Conservation (phyloP, 2,329 filamentous ascomycete species). For the Colletotrichum sp. region DNA sequence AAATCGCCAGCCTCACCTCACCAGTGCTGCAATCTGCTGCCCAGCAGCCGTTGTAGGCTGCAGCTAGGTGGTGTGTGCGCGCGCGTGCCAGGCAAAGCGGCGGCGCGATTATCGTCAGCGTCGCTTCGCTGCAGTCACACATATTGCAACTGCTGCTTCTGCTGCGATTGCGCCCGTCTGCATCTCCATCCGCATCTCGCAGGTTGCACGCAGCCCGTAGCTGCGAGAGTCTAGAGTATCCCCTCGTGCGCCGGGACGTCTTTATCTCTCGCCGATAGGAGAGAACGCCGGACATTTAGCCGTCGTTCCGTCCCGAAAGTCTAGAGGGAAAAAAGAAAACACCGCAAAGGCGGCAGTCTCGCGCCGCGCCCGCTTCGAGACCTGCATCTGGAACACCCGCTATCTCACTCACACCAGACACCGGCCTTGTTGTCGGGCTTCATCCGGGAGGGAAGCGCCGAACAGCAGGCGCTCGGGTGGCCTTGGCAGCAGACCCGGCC, state of each 20-base stretch:
- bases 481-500: not conserved
- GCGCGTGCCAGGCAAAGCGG: not conserved
- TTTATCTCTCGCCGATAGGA: not conserved
- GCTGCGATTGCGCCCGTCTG: not conserved
- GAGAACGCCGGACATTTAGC: not conserved
- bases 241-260: not conserved
- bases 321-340: not conserved
- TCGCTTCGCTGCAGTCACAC: not conserved
- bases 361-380: not conserved
- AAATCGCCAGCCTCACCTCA: not conserved
- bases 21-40: not conserved
- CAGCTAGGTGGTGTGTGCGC: not conserved
- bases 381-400: not conserved
- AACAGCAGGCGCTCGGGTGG: not conserved
- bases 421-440: slow-evolving; percentile 5
- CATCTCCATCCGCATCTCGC: not conserved
- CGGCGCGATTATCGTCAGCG: not conserved
- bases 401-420: not conserved
- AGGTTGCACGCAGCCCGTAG: not conserved
- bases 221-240: not conserved
- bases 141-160: not conserved
- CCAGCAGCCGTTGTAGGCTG: not conserved
- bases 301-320: not conserved
- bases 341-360: not conserved
- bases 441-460: not conserved